A percentile compares a stretch with the other conserved stretches of the same genome.
phyloP scores from a whole-genome alignment of 2,329 filamentous ascomycete species.

The Venturia aucupariae region DNA sequence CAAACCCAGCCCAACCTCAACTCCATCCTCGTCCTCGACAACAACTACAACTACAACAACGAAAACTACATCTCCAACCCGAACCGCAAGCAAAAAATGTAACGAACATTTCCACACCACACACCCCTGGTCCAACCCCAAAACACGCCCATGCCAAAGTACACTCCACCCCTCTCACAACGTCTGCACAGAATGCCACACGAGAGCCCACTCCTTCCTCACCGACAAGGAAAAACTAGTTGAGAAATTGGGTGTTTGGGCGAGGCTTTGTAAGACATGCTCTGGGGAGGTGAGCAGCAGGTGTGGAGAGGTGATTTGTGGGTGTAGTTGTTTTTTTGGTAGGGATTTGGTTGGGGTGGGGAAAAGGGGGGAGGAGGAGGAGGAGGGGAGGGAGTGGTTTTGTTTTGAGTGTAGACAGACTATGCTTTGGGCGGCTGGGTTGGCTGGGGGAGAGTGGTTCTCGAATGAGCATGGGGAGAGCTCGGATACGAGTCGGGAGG shows the following conservation, averaged over 20 bases:
- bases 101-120: not conserved
- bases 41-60: too few relatives aligned
- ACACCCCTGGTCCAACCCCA: not conserved
- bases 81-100: not conserved
- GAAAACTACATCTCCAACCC: too few relatives aligned
- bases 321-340: not conserved
- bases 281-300: too few relatives aligned
- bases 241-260: not conserved
- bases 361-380: not conserved
- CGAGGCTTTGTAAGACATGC: too few relatives aligned
- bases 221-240: not conserved
- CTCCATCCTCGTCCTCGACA: too few relatives aligned
- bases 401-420: conserved; percentile 1
- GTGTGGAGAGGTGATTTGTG: not conserved
- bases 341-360: too few relatives aligned
- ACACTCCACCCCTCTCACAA: not conserved
- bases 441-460: not conserved
- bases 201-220: not conserved
- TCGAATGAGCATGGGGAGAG: not conserved
- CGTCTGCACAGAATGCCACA: not conserved
- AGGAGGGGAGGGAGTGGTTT: not conserved
- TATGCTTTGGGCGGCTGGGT: not conserved
- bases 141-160: not conserved
- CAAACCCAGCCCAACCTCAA: too few relatives aligned
- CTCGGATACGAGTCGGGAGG: not conserved